A percentile compares a stretch with the other conserved stretches of the same genome.
These are phyloP conservation scores for Phytophthora cactorum DNA, from an alignment of 352 stramenopile genomes.

Conservation along the genomic window DNA sequence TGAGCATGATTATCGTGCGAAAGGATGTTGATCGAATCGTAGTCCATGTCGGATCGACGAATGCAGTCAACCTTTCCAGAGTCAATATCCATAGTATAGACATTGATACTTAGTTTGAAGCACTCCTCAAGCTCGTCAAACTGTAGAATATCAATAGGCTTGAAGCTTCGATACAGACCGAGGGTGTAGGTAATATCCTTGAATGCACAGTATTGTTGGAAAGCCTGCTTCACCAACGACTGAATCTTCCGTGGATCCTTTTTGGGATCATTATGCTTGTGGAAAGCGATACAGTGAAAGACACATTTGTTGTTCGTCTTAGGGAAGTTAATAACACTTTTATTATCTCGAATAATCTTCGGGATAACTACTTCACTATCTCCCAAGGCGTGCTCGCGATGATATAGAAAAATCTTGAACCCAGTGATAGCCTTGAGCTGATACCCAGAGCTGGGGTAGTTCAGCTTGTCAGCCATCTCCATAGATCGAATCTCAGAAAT, in stretches of 20 bases:
- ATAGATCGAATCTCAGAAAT: slow-evolving; percentile 24
- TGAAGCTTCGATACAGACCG: slow-evolving; percentile 2
- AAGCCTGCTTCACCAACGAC: slow-evolving; percentile 10
- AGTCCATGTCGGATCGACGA: background rate
- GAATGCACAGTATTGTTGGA: slow-evolving; percentile 11
- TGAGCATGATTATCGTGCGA: too few species aligned
- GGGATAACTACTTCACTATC: too few species aligned
- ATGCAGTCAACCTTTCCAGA: slow-evolving; percentile 2
- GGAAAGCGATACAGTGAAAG: slow-evolving; percentile 13
- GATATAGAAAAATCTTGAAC: slow-evolving; percentile 27
- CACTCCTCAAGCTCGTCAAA: slow-evolving; percentile 13
- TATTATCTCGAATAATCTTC: too few species aligned
- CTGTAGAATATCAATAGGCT: slow-evolving; percentile 15
- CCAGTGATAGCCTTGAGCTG: slow-evolving; percentile 20
- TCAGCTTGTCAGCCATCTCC: slow-evolving; percentile 24
- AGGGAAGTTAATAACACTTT: too few species aligned
- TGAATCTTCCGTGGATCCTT: slow-evolving; percentile 16
- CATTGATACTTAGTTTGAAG: slow-evolving; percentile 17
- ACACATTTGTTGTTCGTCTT: too few species aligned
- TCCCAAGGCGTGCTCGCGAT: slow-evolving; percentile 24
- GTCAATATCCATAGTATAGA: slow-evolving; percentile 7
- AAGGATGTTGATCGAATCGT: background rate
- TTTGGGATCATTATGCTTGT: slow-evolving; percentile 3
- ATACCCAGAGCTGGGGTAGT: slow-evolving; percentile 20
- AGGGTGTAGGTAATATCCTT: slow-evolving; percentile 6